Evolutionary conservation across 2,329 filamentous ascomycete species (phyloP), one percentile per base, ranked within the genome.

Genomic region (Didymella pomorum): DNA sequence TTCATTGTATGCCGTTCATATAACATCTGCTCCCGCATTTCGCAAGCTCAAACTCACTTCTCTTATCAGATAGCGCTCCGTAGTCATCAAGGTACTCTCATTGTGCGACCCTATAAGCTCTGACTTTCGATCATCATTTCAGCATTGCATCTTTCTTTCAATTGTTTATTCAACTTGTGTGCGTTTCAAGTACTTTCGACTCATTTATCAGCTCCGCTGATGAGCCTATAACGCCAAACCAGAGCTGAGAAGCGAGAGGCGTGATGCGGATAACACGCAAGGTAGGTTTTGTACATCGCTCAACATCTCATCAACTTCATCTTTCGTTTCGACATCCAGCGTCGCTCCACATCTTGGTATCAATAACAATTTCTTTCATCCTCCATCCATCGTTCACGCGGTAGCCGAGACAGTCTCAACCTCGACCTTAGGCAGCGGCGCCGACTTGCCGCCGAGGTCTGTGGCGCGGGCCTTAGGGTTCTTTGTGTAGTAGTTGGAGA

Each of bases 401-500:
- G 77, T 62, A 46, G 76, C 72, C 2, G 68, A 75, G 20, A 86
- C 79, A 41, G 82, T 84, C 77, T 87, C 85, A 20, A 87, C 79
- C 68, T 87, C 85, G 60, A 87, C 82, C 78, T 85, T 86, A 46
- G 90, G 87, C 71, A 93, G 83, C 68, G 87, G 82, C 49, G 87
- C 84, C 53, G 83, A 86, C 25, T 90, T 93, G 67, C 92, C 91
- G 54, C 89, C 88, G 11, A 97, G 85, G 74, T 93, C 87, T 37
- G 92, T 96, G 56, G 83, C 74, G 71, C 86, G 86, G 33, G 87
- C 87, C 62, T 89, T 87, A 58, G 92, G 91, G 81, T 96, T 95
- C 85, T 96, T 95, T 74, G 87, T 91, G 82, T 94, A 92, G 82
- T 95, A 96, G 79, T 96, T 92, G 64, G 87, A 89, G 74, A 96